Percentiles rank a stretch among this genome's conserved stretches.
Evolutionary conservation across 768 basidiomycete genomes (phyloP).

Genomic region (Hemileccinum rubropunctum): DNA sequence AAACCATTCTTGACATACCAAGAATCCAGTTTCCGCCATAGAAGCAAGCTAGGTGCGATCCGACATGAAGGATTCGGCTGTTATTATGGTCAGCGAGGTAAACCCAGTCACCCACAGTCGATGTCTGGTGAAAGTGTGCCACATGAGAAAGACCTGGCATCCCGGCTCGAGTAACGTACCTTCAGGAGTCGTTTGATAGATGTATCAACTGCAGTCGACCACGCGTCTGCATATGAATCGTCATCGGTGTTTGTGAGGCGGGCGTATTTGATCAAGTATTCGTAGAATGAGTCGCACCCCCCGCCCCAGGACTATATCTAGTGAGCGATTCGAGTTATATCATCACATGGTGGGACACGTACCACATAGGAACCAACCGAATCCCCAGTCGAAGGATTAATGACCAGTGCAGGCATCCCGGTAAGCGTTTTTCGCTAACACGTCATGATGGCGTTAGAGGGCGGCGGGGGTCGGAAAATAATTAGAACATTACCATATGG

Average conservation of each 20-base stretch:
- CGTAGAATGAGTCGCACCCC: constrained; percentile 74
- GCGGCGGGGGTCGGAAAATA: not conserved
- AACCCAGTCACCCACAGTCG: constrained; percentile 57
- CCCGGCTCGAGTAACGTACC: constrained; percentile 32
- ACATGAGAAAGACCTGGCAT: not conserved
- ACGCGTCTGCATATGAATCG: constrained; percentile 60
- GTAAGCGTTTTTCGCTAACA: constrained; percentile 21
- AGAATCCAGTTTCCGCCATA: constrained; percentile 77
- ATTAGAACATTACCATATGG: constrained; percentile 30
- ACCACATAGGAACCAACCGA: constrained; percentile 59
- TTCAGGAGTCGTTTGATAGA: constrained; percentile 60
- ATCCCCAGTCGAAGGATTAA: constrained; percentile 53
- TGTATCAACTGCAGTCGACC: constrained; percentile 69
- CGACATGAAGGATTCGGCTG: constrained; percentile 50
- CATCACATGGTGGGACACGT: constrained; percentile 13
- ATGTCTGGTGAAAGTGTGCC: constrained; percentile 40
- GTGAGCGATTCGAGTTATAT: not conserved
- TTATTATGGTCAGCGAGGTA: constrained; percentile 66
- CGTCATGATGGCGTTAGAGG: not conserved
- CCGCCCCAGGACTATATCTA: constrained; percentile 58
- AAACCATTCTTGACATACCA: constrained; percentile 33
- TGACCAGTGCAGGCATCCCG: constrained; percentile 57
- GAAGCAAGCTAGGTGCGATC: constrained; percentile 77
- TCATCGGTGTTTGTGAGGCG: constrained; percentile 67
- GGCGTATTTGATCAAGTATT: constrained; percentile 71